Evolutionary conservation across 345 rosid genomes (phyloP), one percentile per base, ranked within the genome.

Genomic region (Eucalyptus leucophloia): DNA sequence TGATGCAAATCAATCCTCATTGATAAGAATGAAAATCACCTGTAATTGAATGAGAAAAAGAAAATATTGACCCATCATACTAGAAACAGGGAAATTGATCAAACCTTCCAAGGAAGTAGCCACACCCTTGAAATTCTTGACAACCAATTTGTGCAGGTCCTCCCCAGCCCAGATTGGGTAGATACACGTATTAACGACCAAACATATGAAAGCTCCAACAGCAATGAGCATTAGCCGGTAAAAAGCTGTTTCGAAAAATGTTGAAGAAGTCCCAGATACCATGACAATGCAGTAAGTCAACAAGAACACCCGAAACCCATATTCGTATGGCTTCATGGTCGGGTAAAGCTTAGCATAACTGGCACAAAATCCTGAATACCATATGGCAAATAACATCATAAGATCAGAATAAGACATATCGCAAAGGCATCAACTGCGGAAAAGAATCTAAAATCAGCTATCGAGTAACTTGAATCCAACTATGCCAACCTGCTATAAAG

Each of bases 91-190:
- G 82, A 53, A 13, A 65, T 49, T 44, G 87, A 89, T 56, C 92
- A 12, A 88, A 96, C 99, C 98, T 95, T 97, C 99, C 87, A 97
- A 89, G 28, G 98, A 97, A 90, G 92, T 87, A 83, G 99, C 98
- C 7, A 97, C 98, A 54, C 94, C 93, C 85, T 86, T 94, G 93
- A 97, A 96, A 91, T 97, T 95, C 69, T 95, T 95, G 3, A 92
- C 97, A 85, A 97, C 98, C 89, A 94, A 91, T 89, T 95, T 97
- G 91, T 97, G 99, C 69, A 97, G 94, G 91, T 97, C 97, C 90
- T 95, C 98, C 44, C 98, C 99, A 19, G 99, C 92, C 99, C 99
- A 97, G 86, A 93, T 97, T 49, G 99, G 99, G 91, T 89, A 94
- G 86, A 97, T 37, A 87, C 93, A 94, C 32, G 93, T 94, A 88